Evolutionary conservation across 257 asterid genomes (phyloP), one percentile per base, ranked within the genome.

Genomic region (Orobanche coerulescens): DNA sequence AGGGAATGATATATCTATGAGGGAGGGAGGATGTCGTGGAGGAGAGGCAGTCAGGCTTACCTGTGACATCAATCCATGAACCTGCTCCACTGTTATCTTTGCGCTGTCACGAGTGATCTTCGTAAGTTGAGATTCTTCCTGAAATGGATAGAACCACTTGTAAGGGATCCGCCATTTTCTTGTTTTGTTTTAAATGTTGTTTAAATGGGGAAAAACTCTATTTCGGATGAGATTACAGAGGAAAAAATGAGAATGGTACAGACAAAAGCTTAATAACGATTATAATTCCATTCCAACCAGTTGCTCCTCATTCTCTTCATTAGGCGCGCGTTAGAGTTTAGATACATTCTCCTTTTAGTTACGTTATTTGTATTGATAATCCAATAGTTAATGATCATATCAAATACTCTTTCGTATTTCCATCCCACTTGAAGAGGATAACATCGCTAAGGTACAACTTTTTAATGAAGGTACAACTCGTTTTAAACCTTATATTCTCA

Each of bases 51-150:
- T 36, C 47, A 65, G 73, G 68, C 54, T 80, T 18, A 86, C 98
- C 95, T 88, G 98, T 24, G 98, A 92, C 98, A 92, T 92, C 75
- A 92, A 75, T 55, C 96, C 96, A 75, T 92, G 98, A 69, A 92
- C 96, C 81, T 92, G 98, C 79, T 92, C 98, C 30, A 84, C 98
- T 7, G 98, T 86, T 66, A 92, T 92, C 83, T 92, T 92, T 14
- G 85, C 83, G 66, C 98, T 88, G 62, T 92, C 96, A 52, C 95
- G 96, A 23, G 95, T 88, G 30, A 92, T 92, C 93, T 88, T 92
- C 62, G 83, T 77, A 42, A 92, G 93, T 71, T 79, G 95, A 65
- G 98, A 92, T 68, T 88, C 98, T 70, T 92, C 98, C 98, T 92
- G 94, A 47, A 70, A 31, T 8, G 5, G 13, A 23, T n/a, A 37